Evolutionary conservation across 73 alveolate species (phyloP), one percentile per base, ranked within the genome.

Genomic region (Strombidium stylifer): DNA sequence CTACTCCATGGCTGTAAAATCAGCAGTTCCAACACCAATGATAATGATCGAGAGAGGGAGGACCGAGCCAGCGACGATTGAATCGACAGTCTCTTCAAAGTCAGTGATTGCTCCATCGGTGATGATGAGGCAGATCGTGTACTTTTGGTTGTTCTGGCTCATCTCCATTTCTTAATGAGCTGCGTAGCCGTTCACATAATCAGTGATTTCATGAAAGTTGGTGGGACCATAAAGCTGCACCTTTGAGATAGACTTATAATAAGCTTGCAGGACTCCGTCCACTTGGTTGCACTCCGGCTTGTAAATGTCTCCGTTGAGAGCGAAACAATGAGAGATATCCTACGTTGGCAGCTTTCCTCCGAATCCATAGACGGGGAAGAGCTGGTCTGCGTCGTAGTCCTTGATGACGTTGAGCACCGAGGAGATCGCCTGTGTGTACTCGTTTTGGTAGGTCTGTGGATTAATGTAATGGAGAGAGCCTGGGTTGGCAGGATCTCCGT

Each of bases 21-120:
- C 96, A n/a, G 84, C 94, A 21, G 82, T 72, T 0, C 99, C 99
- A 23, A 95, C 90, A n/a, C 98, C 99, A 25, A 96, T 90, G 54
- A 96, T 91, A 31, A 96, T 82, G 19, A 93, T 93, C 31, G 94
- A 69, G 19, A 96, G 48, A 44, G 99, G 99, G 27, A 86, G 72
- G 28, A 66, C 67, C 19, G 96, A 78, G 3, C 96, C 99, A 54
- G 69, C 72, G 21, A 93, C 96, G 16, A 96, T 70, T 60, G 74
- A 81, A 57, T 93, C 96, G 6, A 93, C 89, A 28, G 98, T 89
- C 12, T 82, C 30, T 62, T 90, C 82, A 57, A 95, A 51, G 58
- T 95, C 99, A 77, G 80, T 85, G 35, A 94, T 85, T 16, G 58
- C 68, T 6, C 99, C 98, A 88, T 95, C 98, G 6, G 99, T 95